phyloP scores from a whole-genome alignment of 352 stramenopile species.

The Globisporangium yorkense region DNA sequence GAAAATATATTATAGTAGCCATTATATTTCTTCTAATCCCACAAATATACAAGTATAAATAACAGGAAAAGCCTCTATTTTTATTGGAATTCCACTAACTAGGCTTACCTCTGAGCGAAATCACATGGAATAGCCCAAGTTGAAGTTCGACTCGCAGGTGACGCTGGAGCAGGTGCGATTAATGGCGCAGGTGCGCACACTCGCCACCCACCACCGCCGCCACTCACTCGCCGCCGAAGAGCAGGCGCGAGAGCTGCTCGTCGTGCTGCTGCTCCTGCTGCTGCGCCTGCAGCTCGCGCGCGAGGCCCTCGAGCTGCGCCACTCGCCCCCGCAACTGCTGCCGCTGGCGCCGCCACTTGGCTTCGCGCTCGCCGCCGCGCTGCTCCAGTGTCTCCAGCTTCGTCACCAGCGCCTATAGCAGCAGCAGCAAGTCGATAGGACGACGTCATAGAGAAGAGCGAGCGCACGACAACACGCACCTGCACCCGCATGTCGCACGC shows the following conservation, averaged over 20 bases:
- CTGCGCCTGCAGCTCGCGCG: conserved; percentile 16
- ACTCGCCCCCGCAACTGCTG: conserved; percentile 13
- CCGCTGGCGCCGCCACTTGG: conserved; percentile 13
- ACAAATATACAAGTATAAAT: neutral
- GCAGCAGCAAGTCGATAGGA: neutral
- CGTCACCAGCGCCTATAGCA: conserved; percentile 7
- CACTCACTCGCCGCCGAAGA: conserved; percentile 8
- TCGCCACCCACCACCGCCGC: neutral
- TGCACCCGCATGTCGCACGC: conserved; percentile 7
- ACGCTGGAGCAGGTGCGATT: neutral
- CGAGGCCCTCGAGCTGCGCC: conserved; percentile 18
- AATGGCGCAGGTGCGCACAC: neutral
- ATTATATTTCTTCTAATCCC: too few species aligned
- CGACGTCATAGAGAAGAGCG: neutral
- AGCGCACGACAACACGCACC: conserved; percentile 1
- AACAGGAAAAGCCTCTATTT: neutral
- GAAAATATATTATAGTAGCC: too few species aligned
- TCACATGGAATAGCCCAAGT: neutral
- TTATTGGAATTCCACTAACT: neutral
- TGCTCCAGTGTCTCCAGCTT: conserved; percentile 8
- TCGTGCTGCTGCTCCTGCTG: conserved; percentile 24
- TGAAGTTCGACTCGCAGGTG: neutral
- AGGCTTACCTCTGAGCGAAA: neutral
- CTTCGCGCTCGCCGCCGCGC: conserved; percentile 1
- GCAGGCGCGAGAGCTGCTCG: conserved; percentile 11